These are phyloP conservation scores for Ceratobasidium sp. DNA, from an alignment of 1,284 basidiomycete species.

Conservation along the genomic window DNA sequence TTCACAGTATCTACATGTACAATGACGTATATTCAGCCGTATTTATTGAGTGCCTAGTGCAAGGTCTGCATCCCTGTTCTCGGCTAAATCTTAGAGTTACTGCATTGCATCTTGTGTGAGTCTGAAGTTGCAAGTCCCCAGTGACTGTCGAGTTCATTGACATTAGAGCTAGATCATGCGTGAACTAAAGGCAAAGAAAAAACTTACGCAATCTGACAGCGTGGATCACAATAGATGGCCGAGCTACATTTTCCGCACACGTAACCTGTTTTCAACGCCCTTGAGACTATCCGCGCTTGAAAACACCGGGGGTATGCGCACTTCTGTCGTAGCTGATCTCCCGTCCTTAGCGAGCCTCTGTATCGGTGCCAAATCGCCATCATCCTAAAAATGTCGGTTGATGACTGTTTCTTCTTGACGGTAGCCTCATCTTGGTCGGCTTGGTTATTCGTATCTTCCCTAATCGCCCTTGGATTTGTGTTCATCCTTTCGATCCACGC, in stretches of 20 bases:
- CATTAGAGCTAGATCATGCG: neutral
- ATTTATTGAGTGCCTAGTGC: too few species aligned
- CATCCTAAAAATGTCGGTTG: too few species aligned
- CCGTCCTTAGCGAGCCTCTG: neutral
- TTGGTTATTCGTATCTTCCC: too few species aligned
- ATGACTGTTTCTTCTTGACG: too few species aligned
- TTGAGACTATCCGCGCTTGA: neutral
- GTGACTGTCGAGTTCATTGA: neutral
- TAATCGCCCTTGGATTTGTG: too few species aligned
- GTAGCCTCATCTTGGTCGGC: too few species aligned
- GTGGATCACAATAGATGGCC: neutral
- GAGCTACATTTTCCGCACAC: neutral
- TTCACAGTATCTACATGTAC: too few species aligned
- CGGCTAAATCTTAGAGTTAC: neutral
- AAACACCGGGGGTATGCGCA: conserved; percentile 23
- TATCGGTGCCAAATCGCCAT: too few species aligned
- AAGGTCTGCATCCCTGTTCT: too few species aligned
- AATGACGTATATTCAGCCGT: too few species aligned
- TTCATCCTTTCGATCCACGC: too few species aligned
- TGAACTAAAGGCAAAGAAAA: neutral
- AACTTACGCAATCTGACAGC: conserved; percentile 2
- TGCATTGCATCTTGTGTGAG: neutral
- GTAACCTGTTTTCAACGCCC: neutral
- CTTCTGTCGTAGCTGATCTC: neutral
- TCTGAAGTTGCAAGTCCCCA: conserved; percentile 4